Base-by-base conservation (phyloP, 305 asterid genomes). In the Fraxinus greggii region DNA sequence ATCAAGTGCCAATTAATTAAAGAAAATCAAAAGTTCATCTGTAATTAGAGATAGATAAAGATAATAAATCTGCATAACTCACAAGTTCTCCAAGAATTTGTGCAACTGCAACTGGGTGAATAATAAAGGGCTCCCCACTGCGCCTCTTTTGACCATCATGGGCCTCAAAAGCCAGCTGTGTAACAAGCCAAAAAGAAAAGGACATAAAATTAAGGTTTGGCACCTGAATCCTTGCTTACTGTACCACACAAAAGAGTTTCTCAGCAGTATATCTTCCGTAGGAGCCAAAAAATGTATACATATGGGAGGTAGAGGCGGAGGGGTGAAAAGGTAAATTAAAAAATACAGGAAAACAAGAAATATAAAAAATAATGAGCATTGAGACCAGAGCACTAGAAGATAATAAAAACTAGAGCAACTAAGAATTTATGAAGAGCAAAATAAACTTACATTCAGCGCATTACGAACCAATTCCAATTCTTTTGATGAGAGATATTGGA, bases 131-230 rank as follows among this genome's bases (percentile, higher is more conserved):
- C 88, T 95, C 98, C 81, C 98, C 98, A 72, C 98, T 93, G 85
- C 98, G 98, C 88, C 98, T 89, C 87, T 89, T 93, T 87, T 95
- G 98, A 83, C 98, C 98, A 87, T 95, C 91, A 86, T 95, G 98
- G 72, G 98, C 98, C 87, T 90, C 98, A 89, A 92, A 95, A 83
- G 98, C 98, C 86, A 93, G 86, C 97, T 94, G 86, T 72, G 82
- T 75, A 85, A 88, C 82, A 76, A 32, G 31, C 73, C 72, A 63
- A 63, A 63, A 26, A 21, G 67, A 2, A 59, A 59, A 59, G 29
- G 67, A 59, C 28, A 59, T 59, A 21, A 21, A 59, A 59, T 59
- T 59, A 59, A 59, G 5, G 67, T 59, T 59, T 59, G 10, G 26
- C 67, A 59, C 28, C 67, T 59, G 13, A 19, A n/a, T 54, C 65